phyloP scores from a whole-genome alignment of 2,329 filamentous ascomycete genomes.

The Fusarium pseudograminearum region DNA sequence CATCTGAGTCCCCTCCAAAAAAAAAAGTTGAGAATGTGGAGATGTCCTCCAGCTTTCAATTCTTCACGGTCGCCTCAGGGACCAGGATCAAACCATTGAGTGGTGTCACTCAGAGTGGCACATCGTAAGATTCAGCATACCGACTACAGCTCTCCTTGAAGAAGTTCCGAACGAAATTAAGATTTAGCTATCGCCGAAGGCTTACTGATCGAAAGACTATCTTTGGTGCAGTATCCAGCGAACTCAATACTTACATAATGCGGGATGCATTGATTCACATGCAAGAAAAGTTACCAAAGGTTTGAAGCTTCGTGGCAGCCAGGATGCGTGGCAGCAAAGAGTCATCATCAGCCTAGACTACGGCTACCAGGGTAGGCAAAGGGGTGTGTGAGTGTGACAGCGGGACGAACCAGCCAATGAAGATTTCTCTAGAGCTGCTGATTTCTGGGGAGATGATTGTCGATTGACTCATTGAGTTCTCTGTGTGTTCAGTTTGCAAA shows the following conservation, averaged over 20 bases:
- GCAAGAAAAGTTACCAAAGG: conserved; percentile 14
- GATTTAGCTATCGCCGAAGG: neutral
- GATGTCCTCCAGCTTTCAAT: conserved; percentile 23
- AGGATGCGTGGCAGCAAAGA: conserved; percentile 39
- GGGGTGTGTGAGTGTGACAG: conserved; percentile 36
- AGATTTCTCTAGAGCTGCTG: conserved; percentile 26
- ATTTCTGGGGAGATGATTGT: conserved; percentile 24
- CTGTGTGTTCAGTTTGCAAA: conserved; percentile 36
- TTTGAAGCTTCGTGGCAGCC: conserved; percentile 35
- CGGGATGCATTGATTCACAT: conserved; percentile 20
- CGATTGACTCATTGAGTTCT: conserved; percentile 36
- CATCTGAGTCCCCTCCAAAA: neutral
- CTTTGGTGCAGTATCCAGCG: neutral
- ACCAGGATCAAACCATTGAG: conserved; percentile 21
- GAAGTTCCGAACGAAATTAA: neutral
- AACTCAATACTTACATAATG: neutral
- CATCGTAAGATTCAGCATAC: conserved; percentile 37
- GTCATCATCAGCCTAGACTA: conserved; percentile 25
- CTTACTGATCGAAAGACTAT: neutral
- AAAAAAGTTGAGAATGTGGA: conserved; percentile 15
- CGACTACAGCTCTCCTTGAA: neutral
- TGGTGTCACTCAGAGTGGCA: conserved; percentile 38
- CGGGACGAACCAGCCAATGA: conserved; percentile 32
- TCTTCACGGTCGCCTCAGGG: conserved; percentile 11
- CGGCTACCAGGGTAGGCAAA: conserved; percentile 14